These are phyloP conservation scores for Plasmodium yoelii DNA, from an alignment of 169 alveolate species.

Conservation along the genomic window DNA sequence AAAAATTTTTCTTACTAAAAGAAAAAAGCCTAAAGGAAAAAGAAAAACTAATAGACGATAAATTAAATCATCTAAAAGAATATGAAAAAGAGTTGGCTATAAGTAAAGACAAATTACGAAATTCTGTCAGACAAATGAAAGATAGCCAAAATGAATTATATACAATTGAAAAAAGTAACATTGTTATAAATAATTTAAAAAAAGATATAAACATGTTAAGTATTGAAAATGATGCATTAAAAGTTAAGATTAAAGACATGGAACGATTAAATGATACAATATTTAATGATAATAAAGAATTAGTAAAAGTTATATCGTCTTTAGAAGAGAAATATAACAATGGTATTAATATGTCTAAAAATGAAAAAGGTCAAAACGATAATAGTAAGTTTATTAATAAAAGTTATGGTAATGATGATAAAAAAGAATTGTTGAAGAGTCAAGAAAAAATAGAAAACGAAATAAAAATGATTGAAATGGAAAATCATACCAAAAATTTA, in stretches of 20 bases:
- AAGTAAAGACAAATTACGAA: background rate
- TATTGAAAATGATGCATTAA: conserved; percentile 35
- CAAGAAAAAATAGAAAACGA: background rate
- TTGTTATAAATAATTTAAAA: background rate
- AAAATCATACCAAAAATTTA: conserved; percentile 5
- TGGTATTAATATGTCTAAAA: background rate
- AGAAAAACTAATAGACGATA: background rate
- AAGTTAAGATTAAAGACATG: conserved; percentile 36
- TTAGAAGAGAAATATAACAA: background rate
- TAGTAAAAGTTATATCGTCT: conserved; percentile 37
- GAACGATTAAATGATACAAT: conserved; percentile 28
- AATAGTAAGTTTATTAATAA: background rate
- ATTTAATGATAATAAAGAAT: conserved; percentile 61
- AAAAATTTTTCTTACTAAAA: background rate
- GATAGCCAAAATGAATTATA: background rate
- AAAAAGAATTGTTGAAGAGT: background rate
- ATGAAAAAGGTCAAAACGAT: background rate
- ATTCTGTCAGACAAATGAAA: background rate
- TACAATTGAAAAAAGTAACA: background rate
- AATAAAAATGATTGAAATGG: background rate
- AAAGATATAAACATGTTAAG: conserved; percentile 33
- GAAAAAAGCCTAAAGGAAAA: conserved; percentile 24
- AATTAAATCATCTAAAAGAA: background rate
- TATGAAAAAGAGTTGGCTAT: background rate
- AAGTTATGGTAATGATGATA: background rate